Evolutionary conservation across 2,329 filamentous ascomycete genomes (phyloP), one percentile per base, ranked within the genome.

Genomic region (Furcasterigmium sp.): DNA sequence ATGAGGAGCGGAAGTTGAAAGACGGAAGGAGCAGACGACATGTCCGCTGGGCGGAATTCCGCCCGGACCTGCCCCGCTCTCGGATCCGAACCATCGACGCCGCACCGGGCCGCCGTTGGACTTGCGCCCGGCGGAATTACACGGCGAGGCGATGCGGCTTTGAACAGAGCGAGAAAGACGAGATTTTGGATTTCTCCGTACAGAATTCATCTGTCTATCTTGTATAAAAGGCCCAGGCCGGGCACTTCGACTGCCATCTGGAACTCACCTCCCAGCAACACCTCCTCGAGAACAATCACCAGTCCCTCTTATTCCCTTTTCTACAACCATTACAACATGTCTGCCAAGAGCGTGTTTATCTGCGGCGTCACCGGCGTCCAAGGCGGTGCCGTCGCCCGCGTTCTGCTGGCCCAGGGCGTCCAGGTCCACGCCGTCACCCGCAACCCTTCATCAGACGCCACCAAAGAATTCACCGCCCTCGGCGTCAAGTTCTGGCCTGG

Each of bases 351-450:
- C 17, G 57, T 63, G 23, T 71, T 70, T 47, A 57, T 71, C 44
- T 56, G 54, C 43, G 61, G 58, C 41, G 64, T 62, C 5, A 71
- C 68, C 2, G 68, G 68, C 21, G 58, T 46, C 34, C 65, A 68
- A 46, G 68, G 69, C 38, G 57, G 57, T 4, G 56, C 62, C 10
- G 46, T 69, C 20, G 55, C 60, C 41, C 53, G 56, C 23, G 51
- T 58, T 28, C 64, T 70, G 20, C 60, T 57, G 19, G 48, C 53
- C 8, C 42, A 56, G 4, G 50, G 51, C 21, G 53, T 56, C 51
- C 39, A 46, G 13, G 53, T 65, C 23, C 43, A 53, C 35, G 56
- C 62, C 30, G 56, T 64, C 8, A 52, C 51, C 15, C 61, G 69
- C 13, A 46, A 57, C 25, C 51, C 56, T 1, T 38, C 53, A 1